Conservation (phyloP, 2,329 filamentous ascomycete genomes). For the Xylaria sp. region DNA sequence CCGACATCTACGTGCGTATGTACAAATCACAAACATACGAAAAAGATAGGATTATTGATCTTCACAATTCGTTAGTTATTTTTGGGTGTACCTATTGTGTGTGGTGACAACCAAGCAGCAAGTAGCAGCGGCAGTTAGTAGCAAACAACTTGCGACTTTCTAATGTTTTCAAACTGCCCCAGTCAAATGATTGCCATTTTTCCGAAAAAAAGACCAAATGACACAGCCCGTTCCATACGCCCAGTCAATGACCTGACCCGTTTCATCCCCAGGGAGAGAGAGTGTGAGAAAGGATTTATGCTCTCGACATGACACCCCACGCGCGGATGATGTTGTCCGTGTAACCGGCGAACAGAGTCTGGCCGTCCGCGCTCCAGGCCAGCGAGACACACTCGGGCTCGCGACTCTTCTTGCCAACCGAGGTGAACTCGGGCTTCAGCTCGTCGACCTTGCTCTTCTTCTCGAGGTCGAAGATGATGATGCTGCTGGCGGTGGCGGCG, state of each 20-base stretch:
- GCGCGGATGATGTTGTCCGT: conserved; percentile 99
- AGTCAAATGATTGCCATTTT: conserved; percentile 46
- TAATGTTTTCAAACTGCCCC: conserved; percentile 45
- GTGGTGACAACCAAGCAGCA: conserved; percentile 43
- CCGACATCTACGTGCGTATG: background rate
- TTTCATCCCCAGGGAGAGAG: conserved; percentile 2
- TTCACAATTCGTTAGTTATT: conserved; percentile 47
- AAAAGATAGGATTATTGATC: conserved; percentile 34
- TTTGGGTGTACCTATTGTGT: conserved; percentile 43
- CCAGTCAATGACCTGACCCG: conserved; percentile 49
- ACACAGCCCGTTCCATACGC: conserved; percentile 50
- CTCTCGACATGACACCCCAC: conserved; percentile 97
- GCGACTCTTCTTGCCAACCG: conserved; percentile 98
- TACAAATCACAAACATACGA: conserved; percentile 21
- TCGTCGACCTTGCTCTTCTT: conserved; percentile 99
- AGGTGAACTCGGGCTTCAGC: conserved; percentile 97
- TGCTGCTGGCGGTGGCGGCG: conserved; percentile 94
- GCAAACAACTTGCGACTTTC: conserved; percentile 41
- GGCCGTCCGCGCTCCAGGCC: conserved; percentile 97
- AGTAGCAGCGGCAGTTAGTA: conserved; percentile 29
- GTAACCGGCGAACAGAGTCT: conserved; percentile 99
- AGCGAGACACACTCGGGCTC: conserved; percentile 98
- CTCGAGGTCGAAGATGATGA: conserved; percentile 99
- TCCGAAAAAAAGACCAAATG: conserved; percentile 49
- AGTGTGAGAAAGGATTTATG: conserved; percentile 62